Percentiles rank a stretch among this genome's conserved stretches.
phyloP scores from a whole-genome alignment of 768 basidiomycete genomes.

The Suillus luteus region DNA sequence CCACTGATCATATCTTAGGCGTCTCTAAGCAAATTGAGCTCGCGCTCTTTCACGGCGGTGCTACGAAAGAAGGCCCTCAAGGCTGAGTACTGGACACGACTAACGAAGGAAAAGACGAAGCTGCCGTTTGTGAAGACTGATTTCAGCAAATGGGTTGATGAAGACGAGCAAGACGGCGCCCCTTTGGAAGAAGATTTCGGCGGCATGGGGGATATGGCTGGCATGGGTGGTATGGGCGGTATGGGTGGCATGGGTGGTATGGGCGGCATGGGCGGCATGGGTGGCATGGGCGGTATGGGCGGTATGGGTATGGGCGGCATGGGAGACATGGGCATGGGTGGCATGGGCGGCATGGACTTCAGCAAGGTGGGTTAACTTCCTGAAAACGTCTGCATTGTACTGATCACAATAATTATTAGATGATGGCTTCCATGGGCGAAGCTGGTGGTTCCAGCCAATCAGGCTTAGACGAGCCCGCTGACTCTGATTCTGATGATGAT shows the following conservation, averaged over 20 bases:
- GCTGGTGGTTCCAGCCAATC: constrained; percentile 19
- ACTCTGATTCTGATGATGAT: constrained; percentile 49
- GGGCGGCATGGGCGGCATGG: constrained; percentile 45
- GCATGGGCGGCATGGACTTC: constrained; percentile 59
- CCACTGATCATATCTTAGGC: constrained; percentile 40
- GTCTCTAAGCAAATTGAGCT: constrained; percentile 59
- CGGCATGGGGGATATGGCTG: constrained; percentile 40
- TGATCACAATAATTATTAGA: constrained; percentile 29
- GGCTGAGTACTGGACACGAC: constrained; percentile 87
- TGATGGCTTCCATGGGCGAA: constrained; percentile 43
- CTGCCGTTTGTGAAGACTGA: constrained; percentile 90
- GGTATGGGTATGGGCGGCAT: constrained; percentile 42
- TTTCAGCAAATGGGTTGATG: constrained; percentile 94
- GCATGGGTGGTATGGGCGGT: constrained; percentile 48
- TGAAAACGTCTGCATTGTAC: constrained; percentile 2
- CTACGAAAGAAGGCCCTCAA: constrained; percentile 81
- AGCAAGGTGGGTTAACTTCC: constrained; percentile 48
- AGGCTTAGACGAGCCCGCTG: constrained; percentile 29
- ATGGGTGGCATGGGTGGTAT: constrained; percentile 64
- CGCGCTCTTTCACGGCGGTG: constrained; percentile 65
- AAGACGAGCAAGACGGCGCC: constrained; percentile 89
- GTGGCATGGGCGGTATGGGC: constrained; percentile 48
- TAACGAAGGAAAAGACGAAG: constrained; percentile 86
- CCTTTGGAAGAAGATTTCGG: constrained; percentile 40
- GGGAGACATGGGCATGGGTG: constrained; percentile 38